Conservation (phyloP, 75 land plant species). For the Selaginella tamariscina region DNA sequence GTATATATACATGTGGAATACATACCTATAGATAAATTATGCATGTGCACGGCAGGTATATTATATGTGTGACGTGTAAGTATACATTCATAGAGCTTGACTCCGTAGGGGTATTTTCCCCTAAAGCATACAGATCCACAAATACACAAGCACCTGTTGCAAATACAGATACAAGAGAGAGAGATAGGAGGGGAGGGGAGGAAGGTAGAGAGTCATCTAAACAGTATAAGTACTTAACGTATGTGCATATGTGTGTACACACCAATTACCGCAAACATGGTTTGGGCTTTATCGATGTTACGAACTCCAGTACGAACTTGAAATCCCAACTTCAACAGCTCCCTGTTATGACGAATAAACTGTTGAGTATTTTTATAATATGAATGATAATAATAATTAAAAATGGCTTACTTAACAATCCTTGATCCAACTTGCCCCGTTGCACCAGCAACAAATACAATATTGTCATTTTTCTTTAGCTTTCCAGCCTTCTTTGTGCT, state of each 20-base stretch:
- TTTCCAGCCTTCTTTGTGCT: constrained; percentile 13
- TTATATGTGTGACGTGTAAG: too few species aligned
- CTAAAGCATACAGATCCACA: too few species aligned
- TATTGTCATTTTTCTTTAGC: constrained; percentile 32
- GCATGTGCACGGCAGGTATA: too few species aligned
- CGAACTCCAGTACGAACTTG: constrained; percentile 75
- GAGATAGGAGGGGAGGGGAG: too few species aligned
- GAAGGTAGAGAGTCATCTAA: too few species aligned
- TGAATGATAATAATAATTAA: constrained; percentile 6
- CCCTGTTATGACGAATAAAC: constrained; percentile 33
- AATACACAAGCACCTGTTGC: too few species aligned
- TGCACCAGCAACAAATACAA: constrained; percentile 90
- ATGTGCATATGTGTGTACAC: too few species aligned
- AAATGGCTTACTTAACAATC: constrained; percentile 48
- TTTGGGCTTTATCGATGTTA: constrained; percentile 48
- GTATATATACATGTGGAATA: too few species aligned
- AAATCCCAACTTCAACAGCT: constrained; percentile 79
- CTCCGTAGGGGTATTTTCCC: too few species aligned
- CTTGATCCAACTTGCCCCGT: constrained; percentile 96
- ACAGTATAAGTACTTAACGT: background rate
- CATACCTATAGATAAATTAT: too few species aligned
- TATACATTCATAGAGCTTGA: too few species aligned
- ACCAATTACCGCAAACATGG: constrained; percentile 41
- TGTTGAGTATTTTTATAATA: background rate
- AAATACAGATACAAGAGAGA: too few species aligned